Base-by-base conservation (phyloP, 139 green algal genomes). In the Desmodesmus armatus region DNA sequence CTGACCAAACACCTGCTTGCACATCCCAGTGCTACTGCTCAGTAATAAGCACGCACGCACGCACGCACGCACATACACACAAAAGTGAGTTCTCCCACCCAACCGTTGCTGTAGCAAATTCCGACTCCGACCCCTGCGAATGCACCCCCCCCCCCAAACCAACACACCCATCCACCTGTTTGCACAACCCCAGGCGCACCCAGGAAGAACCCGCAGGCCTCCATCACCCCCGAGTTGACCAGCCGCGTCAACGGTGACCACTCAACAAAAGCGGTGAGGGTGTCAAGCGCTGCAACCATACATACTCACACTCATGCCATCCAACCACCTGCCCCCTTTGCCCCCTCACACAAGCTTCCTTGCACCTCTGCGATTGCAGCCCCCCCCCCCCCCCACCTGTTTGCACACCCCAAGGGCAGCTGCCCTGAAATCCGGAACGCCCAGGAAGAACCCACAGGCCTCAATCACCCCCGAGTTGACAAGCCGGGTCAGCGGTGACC, bases 181-280 rank as follows among this genome's bases (percentile, higher is more conserved):
- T 93, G 83, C 49, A 86, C 71, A 75, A 96, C 95, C 23, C 95
- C 91, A 0, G 82, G 73, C 43, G 66, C 53, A 3, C 43, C 55
- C 15, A 96, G 83, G 79, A 96, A 91, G 88, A 91, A 95, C 6
- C 88, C 84, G 78, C 88, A 93, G 1, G 92, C 93, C 1, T 73
- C 83, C 37, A 97, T 33, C n/a, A 96, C 90, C 0, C 88, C 88
- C 31, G 85, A 89, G 9, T 60, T 66, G n/a, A 70, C 67, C 11
- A 97, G 47, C 2, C 83, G 82, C 23, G 74, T 85, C 86, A 96
- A 88, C 1, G 94, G 94, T 13, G 92, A 92, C 94, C 94, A 97
- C 80, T 96, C 94, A 60, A 93, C 92, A 88, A 78, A 88, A 51
- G 37, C n/a, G n/a, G 27, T n/a, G 40, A 88, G 82, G 55, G 73